Evolutionary conservation across 768 basidiomycete species (phyloP).

Genomic region (Mrakia blollopis): DNA sequence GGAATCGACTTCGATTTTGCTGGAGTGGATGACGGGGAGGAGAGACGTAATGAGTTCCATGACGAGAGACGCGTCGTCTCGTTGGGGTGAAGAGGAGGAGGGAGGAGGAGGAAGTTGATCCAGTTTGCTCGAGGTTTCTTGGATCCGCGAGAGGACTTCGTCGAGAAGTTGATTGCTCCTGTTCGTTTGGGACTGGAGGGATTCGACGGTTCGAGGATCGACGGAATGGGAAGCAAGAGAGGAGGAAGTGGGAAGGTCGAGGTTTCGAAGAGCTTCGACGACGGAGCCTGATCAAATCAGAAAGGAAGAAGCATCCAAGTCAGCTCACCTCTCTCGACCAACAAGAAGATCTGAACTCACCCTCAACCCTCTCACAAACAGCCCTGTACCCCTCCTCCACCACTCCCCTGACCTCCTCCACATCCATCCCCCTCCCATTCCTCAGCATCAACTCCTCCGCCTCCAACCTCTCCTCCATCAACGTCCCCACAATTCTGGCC

Average conservation of each 20-base stretch:
- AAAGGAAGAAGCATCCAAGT: neutral
- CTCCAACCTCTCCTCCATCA: slow-evolving; percentile 1
- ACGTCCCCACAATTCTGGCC: neutral
- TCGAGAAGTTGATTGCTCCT: neutral
- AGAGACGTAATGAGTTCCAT: neutral
- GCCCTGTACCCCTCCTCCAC: slow-evolving; percentile 24
- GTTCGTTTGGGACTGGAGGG: neutral
- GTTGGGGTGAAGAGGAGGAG: neutral
- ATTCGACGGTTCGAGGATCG: neutral
- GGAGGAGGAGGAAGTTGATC: neutral
- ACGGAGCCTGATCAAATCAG: neutral
- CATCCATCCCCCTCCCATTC: neutral
- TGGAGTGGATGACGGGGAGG: neutral
- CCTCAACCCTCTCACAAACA: slow-evolving; percentile 21
- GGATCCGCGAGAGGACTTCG: neutral
- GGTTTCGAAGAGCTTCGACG: slow-evolving; percentile 5
- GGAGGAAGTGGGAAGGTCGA: neutral
- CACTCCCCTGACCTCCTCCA: neutral
- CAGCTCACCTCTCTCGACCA: neutral
- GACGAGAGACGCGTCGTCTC: neutral
- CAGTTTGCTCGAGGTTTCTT: neutral
- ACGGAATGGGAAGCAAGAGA: neutral
- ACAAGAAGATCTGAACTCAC: neutral
- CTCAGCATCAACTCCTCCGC: neutral
- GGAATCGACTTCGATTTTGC: neutral